Evolutionary conservation across 2,329 filamentous ascomycete species (phyloP), one percentile per base, ranked within the genome.

Genomic region (Fusarium fracticaudum): DNA sequence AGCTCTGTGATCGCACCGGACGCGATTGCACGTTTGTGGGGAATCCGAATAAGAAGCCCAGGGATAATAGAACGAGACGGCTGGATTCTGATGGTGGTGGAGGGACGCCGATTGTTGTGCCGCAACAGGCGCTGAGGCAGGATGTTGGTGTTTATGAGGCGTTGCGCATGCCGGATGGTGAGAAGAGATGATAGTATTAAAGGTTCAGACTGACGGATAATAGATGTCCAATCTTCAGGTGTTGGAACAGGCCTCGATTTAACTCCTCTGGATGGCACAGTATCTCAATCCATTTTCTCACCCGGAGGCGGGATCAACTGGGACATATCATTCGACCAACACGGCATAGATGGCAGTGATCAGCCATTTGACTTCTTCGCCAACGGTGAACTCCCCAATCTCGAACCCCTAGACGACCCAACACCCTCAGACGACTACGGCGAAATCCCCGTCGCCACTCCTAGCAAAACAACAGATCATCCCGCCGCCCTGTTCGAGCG

Each of bases 21-120:
- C 63, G 77, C 10, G 64, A 63, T 2, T 79, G 77, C 44, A 79
- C 77, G 3, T 79, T 79, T 58, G 45, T 77, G 14, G 72, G 61
- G 1, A 76, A 76, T 26, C 71, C 75, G n/a, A 71, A 69, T 3
- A 75, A 64, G n/a, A 64, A 64, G 22, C 57, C 57, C 0, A 64
- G 57, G 8, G 57, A 62, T 22, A 37, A 13, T 14, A 2, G 60
- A 9, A 14, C 6, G 1, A 58, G n/a, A 3, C 12, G 13, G 15
- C 1, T 9, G 3, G 15, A n/a, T 1, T 14, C 12, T 8, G 29
- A 61, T 6, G 37, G 29, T 1, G n/a, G 22, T 3, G n/a, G 22
- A 6, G 22, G 29, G 3, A 55, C 37, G 2, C 37, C 51, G 11
- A 31, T 55, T 55, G 20, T 43, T 41, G 51, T 55, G 20, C 35